These are phyloP conservation scores for Mycena capillaripes DNA, from an alignment of 768 basidiomycete species.

Conservation along the genomic window DNA sequence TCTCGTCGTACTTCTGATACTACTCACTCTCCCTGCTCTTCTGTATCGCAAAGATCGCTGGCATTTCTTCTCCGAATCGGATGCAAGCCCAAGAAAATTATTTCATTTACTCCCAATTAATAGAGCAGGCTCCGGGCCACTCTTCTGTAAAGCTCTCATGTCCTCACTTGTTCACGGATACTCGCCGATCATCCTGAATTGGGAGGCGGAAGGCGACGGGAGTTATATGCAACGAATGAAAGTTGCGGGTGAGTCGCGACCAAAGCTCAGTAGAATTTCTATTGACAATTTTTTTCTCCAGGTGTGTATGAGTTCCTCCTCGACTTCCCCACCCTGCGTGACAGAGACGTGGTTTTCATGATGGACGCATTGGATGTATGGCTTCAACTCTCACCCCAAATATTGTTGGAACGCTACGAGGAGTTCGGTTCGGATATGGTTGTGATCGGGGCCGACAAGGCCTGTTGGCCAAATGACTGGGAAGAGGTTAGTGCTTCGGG, in stretches of 20 bases:
- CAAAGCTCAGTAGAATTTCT: neutral
- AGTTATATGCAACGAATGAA: slow-evolving; percentile 30
- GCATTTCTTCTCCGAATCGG: neutral
- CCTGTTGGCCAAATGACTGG: slow-evolving; percentile 32
- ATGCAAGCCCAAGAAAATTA: neutral
- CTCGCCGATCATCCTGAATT: slow-evolving; percentile 30
- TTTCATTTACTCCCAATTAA: slow-evolving; percentile 18
- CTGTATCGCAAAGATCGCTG: neutral
- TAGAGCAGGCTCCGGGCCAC: neutral
- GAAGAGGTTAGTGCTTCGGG: slow-evolving; percentile 25
- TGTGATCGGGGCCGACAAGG: slow-evolving; percentile 28
- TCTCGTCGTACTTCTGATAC: neutral
- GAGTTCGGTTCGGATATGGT: slow-evolving; percentile 16
- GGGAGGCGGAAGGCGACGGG: slow-evolving; percentile 28
- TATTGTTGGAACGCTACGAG: slow-evolving; percentile 20
- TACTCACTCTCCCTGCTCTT: neutral
- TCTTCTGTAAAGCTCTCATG: slow-evolving; percentile 32
- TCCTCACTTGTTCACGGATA: slow-evolving; percentile 32
- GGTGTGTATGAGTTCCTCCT: slow-evolving; percentile 26
- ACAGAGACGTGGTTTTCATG: slow-evolving; percentile 34
- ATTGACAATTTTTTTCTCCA: neutral
- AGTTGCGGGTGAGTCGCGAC: slow-evolving; percentile 17
- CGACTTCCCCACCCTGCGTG: neutral
- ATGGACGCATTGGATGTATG: slow-evolving; percentile 33
- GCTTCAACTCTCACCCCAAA: slow-evolving; percentile 29